A percentile compares a stretch with the other conserved stretches of the same genome.
phyloP scores from a whole-genome alignment of 441 rosid genomes.

The Theobroma grandiflorum region DNA sequence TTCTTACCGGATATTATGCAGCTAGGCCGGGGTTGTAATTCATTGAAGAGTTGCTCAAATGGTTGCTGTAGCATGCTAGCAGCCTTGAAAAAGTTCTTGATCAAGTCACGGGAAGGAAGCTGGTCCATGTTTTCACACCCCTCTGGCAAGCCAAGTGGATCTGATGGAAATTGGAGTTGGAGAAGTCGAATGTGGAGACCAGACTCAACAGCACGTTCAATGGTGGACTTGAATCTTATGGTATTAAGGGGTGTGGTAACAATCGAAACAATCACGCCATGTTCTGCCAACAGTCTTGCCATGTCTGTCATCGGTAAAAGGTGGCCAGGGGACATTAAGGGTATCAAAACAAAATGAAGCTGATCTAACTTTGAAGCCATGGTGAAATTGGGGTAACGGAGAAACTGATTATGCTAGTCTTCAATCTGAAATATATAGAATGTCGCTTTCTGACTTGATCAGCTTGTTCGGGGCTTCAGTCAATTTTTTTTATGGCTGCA shows the following conservation, averaged over 20 bases:
- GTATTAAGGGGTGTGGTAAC: slow-evolving; percentile 48
- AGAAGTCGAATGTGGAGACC: slow-evolving; percentile 37
- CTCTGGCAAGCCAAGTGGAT: slow-evolving; percentile 39
- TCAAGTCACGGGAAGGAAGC: slow-evolving; percentile 39
- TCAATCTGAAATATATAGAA: neutral
- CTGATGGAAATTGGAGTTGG: slow-evolving; percentile 35
- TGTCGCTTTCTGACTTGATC: neutral
- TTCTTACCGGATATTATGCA: slow-evolving; percentile 26
- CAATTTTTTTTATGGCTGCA: too few species aligned
- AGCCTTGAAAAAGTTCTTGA: slow-evolving; percentile 38
- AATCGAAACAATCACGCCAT: slow-evolving; percentile 37
- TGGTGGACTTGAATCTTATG: slow-evolving; percentile 22
- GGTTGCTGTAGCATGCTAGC: slow-evolving; percentile 34
- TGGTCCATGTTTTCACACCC: slow-evolving; percentile 46
- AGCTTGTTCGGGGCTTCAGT: too few species aligned
- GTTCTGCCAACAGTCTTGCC: slow-evolving; percentile 44
- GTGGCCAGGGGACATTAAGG: slow-evolving; percentile 53
- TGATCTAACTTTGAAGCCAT: slow-evolving; percentile 35
- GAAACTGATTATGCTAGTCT: neutral
- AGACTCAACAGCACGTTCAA: slow-evolving; percentile 33
- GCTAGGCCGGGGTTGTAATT: slow-evolving; percentile 33
- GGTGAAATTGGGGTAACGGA: neutral
- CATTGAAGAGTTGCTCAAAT: slow-evolving; percentile 33
- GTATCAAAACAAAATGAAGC: slow-evolving; percentile 52
- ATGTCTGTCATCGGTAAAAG: slow-evolving; percentile 53